Evolutionary conservation across 192 early-diverging fungal species (phyloP).

Genomic region (Backusella liffmaniae): DNA sequence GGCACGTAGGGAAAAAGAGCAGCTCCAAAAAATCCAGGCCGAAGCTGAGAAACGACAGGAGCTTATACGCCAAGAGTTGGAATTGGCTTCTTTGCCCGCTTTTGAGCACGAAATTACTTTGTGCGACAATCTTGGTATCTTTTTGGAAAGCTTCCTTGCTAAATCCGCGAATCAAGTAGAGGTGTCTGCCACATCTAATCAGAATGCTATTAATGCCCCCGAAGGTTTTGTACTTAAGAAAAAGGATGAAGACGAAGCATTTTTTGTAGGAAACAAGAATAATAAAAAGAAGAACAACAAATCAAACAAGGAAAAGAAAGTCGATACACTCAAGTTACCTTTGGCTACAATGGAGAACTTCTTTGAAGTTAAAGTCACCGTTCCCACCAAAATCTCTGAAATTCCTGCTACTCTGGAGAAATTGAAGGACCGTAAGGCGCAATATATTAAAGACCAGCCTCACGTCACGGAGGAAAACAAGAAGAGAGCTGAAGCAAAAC

Average conservation of each 20-base stretch:
- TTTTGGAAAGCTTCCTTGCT: slow-evolving; percentile 52
- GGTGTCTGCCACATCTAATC: background rate
- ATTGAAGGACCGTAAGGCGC: slow-evolving; percentile 64
- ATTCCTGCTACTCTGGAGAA: slow-evolving; percentile 69
- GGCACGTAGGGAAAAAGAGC: slow-evolving; percentile 63
- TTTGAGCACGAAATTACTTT: slow-evolving; percentile 81
- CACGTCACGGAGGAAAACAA: slow-evolving; percentile 82
- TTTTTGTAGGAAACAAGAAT: slow-evolving; percentile 63
- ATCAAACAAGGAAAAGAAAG: slow-evolving; percentile 49
- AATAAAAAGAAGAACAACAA: slow-evolving; percentile 58
- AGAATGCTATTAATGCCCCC: slow-evolving; percentile 50
- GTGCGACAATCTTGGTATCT: slow-evolving; percentile 78
- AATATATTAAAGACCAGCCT: slow-evolving; percentile 76
- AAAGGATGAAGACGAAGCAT: slow-evolving; percentile 79
- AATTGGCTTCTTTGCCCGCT: slow-evolving; percentile 85
- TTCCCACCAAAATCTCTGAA: slow-evolving; percentile 71
- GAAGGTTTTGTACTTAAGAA: slow-evolving; percentile 76
- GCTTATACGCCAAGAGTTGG: slow-evolving; percentile 72
- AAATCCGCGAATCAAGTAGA: slow-evolving; percentile 48
- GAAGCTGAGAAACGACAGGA: slow-evolving; percentile 66
- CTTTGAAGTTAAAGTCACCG: slow-evolving; percentile 70
- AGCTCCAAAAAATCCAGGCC: slow-evolving; percentile 62
- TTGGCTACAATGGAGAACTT: slow-evolving; percentile 80
- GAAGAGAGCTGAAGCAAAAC: slow-evolving; percentile 81
- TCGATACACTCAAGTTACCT: slow-evolving; percentile 60